Percentiles rank a stretch among this genome's conserved stretches.
These are phyloP conservation scores for Cutaneotrichosporon arboriforme DNA, from an alignment of 1,284 basidiomycete genomes.

Conservation along the genomic window DNA sequence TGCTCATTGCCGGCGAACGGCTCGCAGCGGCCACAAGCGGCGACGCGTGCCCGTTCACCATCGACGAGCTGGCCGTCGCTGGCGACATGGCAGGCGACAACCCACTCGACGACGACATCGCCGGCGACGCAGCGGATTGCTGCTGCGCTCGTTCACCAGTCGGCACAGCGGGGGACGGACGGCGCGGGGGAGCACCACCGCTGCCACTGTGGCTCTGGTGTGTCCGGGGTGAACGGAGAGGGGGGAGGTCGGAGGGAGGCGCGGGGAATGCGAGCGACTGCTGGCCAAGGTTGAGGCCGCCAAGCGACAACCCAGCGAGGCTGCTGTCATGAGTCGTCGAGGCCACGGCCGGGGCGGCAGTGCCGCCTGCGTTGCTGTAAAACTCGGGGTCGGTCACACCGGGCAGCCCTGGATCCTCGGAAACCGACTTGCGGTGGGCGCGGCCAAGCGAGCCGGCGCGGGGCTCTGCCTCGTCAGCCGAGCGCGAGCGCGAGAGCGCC, in stretches of 20 bases:
- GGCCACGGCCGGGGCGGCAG: background rate
- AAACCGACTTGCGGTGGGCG: background rate
- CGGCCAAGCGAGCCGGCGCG: background rate
- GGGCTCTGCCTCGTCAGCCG: slow-evolving; percentile 1
- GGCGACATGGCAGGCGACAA: no score
- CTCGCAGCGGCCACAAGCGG: no score
- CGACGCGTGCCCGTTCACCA: no score
- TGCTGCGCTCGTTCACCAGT: no score
- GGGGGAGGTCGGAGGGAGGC: slow-evolving; percentile 14
- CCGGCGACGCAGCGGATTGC: no score
- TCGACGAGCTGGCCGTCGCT: no score
- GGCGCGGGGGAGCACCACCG: no score
- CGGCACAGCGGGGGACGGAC: no score
- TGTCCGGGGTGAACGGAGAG: background rate
- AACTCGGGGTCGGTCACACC: background rate
- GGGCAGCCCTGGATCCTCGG: background rate
- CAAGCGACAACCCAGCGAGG: background rate
- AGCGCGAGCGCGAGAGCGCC: slow-evolving; percentile 8
- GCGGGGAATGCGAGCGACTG: slow-evolving; percentile 12
- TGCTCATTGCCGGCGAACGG: no score
- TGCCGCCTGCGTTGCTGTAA: background rate
- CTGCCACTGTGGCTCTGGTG: no score
- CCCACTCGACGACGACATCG: no score
- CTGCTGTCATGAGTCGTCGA: background rate
- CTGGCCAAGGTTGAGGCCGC: slow-evolving; percentile 2